These are phyloP conservation scores for Scutellaria minor DNA, from an alignment of 257 asterid species.

Conservation along the genomic window DNA sequence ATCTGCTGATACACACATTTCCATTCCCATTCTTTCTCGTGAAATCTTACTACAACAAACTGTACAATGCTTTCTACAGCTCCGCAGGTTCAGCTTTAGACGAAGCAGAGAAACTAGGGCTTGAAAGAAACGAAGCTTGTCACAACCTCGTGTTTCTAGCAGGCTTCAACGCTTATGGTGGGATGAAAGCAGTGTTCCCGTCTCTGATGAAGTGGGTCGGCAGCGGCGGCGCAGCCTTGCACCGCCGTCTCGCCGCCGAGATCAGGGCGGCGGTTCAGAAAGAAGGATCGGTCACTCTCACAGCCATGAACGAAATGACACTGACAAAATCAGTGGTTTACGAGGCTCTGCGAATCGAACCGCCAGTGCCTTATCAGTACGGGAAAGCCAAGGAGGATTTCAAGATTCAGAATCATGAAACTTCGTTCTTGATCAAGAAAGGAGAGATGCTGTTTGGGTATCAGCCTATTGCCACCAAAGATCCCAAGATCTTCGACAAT, in stretches of 20 bases:
- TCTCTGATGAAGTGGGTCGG: conserved; percentile 66
- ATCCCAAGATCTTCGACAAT: conserved; percentile 49
- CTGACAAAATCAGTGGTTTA: conserved; percentile 69
- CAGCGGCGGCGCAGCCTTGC: conserved; percentile 57
- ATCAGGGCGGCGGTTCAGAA: conserved; percentile 56
- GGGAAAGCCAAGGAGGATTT: conserved; percentile 64
- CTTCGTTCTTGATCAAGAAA: conserved; percentile 57
- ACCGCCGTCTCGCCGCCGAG: conserved; percentile 59
- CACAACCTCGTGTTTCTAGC: conserved; percentile 81
- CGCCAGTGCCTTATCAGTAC: conserved; percentile 77
- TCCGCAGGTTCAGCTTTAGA: conserved; percentile 47
- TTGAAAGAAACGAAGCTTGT: conserved; percentile 75
- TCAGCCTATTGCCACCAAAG: conserved; percentile 74
- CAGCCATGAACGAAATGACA: conserved; percentile 52
- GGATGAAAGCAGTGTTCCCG: conserved; percentile 71
- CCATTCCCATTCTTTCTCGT: conserved; percentile 48
- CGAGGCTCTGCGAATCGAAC: conserved; percentile 70
- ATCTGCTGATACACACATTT: conserved; percentile 57
- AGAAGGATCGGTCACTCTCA: conserved; percentile 43
- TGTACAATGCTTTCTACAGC: conserved; percentile 49
- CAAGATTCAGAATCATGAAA: conserved; percentile 57
- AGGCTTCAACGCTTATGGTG: conserved; percentile 89
- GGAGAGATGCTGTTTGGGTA: conserved; percentile 83
- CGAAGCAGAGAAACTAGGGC: conserved; percentile 55
- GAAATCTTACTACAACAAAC: conserved; percentile 52